These are phyloP conservation scores for Glonium stellatum DNA, from an alignment of 495 filamentous ascomycete species.

Conservation along the genomic window DNA sequence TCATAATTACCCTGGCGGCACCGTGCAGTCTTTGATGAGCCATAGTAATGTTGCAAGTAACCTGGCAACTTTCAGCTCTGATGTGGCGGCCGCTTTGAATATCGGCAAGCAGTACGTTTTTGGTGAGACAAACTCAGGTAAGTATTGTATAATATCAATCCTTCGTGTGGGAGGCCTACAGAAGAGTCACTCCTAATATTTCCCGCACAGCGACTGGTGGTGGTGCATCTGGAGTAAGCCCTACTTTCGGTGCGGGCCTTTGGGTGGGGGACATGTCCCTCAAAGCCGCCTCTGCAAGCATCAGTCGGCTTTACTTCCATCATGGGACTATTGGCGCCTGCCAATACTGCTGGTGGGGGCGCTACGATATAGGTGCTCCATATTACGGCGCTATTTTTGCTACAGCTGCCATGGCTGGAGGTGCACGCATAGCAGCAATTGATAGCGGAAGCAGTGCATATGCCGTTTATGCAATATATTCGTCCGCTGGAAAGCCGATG, in stretches of 20 bases:
- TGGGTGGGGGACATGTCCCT: conserved; percentile 57
- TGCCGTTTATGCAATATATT: conserved; percentile 49
- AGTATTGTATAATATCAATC: background rate
- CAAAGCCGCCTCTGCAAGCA: conserved; percentile 44
- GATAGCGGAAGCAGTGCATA: conserved; percentile 45
- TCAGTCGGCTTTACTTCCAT: conserved; percentile 45
- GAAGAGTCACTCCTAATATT: too few relatives aligned
- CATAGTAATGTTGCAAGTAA: conserved; percentile 45
- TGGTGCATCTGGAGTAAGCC: conserved; percentile 42
- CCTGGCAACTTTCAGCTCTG: conserved; percentile 43
- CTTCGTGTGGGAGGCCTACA: too few relatives aligned
- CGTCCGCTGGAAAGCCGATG: conserved; percentile 35
- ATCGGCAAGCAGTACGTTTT: conserved; percentile 46
- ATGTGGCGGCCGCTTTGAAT: conserved; percentile 38
- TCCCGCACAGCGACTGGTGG: conserved; percentile 4
- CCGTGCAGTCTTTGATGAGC: conserved; percentile 45
- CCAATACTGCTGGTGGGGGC: conserved; percentile 56
- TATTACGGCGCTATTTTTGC: conserved; percentile 55
- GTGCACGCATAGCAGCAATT: conserved; percentile 44
- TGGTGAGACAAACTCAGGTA: conserved; percentile 55
- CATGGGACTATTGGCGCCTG: conserved; percentile 57
- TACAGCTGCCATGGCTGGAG: conserved; percentile 46
- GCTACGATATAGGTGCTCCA: conserved; percentile 49
- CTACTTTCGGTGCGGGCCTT: conserved; percentile 51
- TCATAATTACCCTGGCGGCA: conserved; percentile 55